Base-by-base conservation (phyloP, 2,329 filamentous ascomycete genomes). In the Annulohypoxylon truncatum region DNA sequence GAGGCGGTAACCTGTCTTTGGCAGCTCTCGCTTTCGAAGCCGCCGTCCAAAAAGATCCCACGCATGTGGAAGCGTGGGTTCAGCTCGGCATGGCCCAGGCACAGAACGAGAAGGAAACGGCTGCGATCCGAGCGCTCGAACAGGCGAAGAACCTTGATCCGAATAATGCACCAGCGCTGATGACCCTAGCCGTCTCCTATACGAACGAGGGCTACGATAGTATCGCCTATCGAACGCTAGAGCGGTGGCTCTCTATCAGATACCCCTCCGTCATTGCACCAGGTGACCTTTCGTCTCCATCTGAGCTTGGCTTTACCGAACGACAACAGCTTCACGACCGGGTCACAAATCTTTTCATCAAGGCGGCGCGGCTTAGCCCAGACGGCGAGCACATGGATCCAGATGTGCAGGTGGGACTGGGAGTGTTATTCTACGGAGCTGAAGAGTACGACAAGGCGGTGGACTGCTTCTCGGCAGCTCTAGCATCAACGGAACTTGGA, bases 171-270 rank as follows among this genome's bases (percentile, higher is more conserved):
- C 88, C 92, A 64, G 95, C 94, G 0, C 85, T 99, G 47, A 98
- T 99, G 95, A 94, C 93, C 1, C 83, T 99, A 55, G 94, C 95
- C 12, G 95, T 99, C 18, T 97, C 93, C 4, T 99, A 99, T 80
- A 99, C 96, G 50, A 99, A 99, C 81, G 96, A 99, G 82, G 96
- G 95, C 68, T 99, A 98, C 81, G 96, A 99, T 80, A 95, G 92
- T 76, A 97, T 94, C 18, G 95, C 96, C 50, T 99, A 98, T 83
- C 90, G 95, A 58, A 98, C 95, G 8, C 86, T 99, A 12, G 96
- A 99, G 82, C 92, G 95, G 70, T 99, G 96, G 96, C 86, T 99
- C 28, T 93, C 93, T n/a, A 89, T 92, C 74, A 97, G 97, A 80
- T 99, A 99, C 80, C 94, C 96, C 5, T 84, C 89, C 33, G 89